Evolutionary conservation across 2,329 filamentous ascomycete genomes (phyloP).

Genomic region (Pezicula neosporulosa): DNA sequence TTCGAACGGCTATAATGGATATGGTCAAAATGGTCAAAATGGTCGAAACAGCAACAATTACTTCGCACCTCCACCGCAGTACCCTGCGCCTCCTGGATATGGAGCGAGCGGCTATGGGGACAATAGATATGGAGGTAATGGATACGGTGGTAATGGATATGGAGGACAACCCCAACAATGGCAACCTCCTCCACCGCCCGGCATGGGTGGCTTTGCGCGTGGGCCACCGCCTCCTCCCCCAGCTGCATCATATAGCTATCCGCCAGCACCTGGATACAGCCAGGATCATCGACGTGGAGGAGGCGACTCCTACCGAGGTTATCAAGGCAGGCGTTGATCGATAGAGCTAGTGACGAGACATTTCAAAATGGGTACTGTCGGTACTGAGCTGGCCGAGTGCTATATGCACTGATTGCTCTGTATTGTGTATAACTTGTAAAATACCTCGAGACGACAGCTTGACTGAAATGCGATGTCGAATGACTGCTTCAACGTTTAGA

Average conservation of each 20-base stretch:
- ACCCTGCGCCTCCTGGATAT: too few species aligned
- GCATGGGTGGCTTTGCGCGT: constrained; percentile 38
- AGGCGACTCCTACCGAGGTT: constrained; percentile 4
- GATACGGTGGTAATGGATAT: constrained; percentile 18
- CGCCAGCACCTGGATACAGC: constrained; percentile 17
- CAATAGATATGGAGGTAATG: background rate
- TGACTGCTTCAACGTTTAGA: too few species aligned
- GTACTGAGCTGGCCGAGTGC: too few species aligned
- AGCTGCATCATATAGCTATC: constrained; percentile 20
- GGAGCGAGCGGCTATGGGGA: background rate
- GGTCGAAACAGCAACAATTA: background rate
- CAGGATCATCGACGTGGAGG: constrained; percentile 12
- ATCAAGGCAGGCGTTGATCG: constrained; percentile 7
- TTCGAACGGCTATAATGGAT: constrained; percentile 16
- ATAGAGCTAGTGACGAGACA: background rate
- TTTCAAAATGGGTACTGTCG: too few species aligned
- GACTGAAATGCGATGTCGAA: too few species aligned
- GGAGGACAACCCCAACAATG: constrained; percentile 12
- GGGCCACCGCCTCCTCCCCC: constrained; percentile 44
- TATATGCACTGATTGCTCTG: too few species aligned
- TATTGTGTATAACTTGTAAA: too few species aligned
- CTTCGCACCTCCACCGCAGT: too few species aligned
- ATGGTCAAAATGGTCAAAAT: constrained; percentile 7
- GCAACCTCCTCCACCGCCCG: constrained; percentile 43
- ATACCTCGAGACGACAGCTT: too few species aligned